Percentiles rank a stretch among this genome's conserved stretches.
Conservation (phyloP, 495 filamentous ascomycete species). For the Neurospora intermedia region DNA sequence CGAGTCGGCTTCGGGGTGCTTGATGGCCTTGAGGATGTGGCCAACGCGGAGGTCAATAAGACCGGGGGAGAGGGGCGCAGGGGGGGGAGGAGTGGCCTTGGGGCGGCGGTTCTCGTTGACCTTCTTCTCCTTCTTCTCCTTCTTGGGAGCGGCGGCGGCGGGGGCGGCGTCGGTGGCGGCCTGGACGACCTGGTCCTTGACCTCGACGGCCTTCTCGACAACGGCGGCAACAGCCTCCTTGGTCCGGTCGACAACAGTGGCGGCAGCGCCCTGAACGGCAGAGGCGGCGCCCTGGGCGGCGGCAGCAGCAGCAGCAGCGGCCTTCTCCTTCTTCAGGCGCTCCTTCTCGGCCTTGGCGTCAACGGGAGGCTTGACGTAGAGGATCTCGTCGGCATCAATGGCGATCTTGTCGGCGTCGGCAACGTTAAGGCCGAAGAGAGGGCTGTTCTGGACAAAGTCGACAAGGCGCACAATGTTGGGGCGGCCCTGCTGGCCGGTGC, state of each 20-base stretch:
- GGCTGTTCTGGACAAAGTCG: conserved; percentile 89
- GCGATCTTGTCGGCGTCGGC: conserved; percentile 65
- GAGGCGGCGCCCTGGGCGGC: conserved; percentile 15
- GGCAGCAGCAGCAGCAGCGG: conserved; percentile 45
- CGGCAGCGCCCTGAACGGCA: conserved; percentile 28
- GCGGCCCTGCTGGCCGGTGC: conserved; percentile 80
- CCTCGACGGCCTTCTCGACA: conserved; percentile 38
- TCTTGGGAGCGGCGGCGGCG: conserved; percentile 27
- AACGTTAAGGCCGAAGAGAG: conserved; percentile 62
- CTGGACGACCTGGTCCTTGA: conserved; percentile 21
- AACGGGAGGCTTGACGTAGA: conserved; percentile 69
- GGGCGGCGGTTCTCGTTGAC: conserved; percentile 73
- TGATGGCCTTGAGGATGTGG: conserved; percentile 88
- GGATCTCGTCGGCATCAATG: conserved; percentile 68
- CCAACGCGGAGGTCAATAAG: conserved; percentile 92
- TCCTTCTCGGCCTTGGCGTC: conserved; percentile 85
- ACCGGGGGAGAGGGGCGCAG: conserved; percentile 64
- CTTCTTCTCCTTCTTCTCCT: conserved; percentile 59
- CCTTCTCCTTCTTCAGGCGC: conserved; percentile 78
- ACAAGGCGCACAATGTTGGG: conserved; percentile 86
- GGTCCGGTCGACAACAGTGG: conserved; percentile 40
- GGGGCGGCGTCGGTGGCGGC: conserved; percentile 15
- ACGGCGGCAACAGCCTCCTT: conserved; percentile 36
- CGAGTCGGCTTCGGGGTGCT: conserved; percentile 93
- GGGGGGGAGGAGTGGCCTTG: conserved; percentile 57